Evolutionary conservation across 2,329 filamentous ascomycete genomes (phyloP), one percentile per base, ranked within the genome.

Genomic region (Zymoseptoria crescenta): DNA sequence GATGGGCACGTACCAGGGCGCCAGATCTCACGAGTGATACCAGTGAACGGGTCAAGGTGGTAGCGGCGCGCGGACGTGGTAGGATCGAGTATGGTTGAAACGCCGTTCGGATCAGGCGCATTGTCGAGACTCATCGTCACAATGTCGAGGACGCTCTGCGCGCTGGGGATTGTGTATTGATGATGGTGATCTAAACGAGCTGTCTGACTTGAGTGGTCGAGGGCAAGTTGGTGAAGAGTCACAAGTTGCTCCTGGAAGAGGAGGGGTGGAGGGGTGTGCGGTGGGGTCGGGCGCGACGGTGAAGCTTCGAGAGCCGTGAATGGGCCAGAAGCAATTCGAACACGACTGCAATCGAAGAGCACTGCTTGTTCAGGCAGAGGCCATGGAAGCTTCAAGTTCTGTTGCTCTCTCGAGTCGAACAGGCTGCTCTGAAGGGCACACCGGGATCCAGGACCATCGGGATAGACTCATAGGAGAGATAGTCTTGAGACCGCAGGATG

Each of bases 11-110:
- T 59, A 67, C 66, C 67, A n/a, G 73, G 68, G 8, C 63, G 64
- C 75, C 75, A 78, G 13, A 76, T 66, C 48, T 70, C 64, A 21
- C 74, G 72, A 56, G 69, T 62, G 48, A 68, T 8, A 20, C 63
- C 55, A 20, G 57, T 62, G 49, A 59, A 48, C 8, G 67, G 63
- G 28, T 70, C 68, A 28, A 58, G 60, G 56, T 63, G 62, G 62
- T 67, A 65, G 6, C 60, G 60, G n/a, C 68, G 65, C 35, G 57
- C 54, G 3, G 64, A 61, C 4, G 56, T 61, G 10, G 21, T 52
- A 7, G 64, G 63, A 55, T 69, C 65, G 29, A 69, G 64, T 0
- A 58, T 52, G 30, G 59, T 52, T 4, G 51, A 13, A 6, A 16
- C 10, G 13, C 6, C 13, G 35, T 45, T 45, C 35, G 35, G 5